A percentile compares a stretch with the other conserved stretches of the same genome.
phyloP scores from a whole-genome alignment of 495 filamentous ascomycete genomes.

The Polyplosphaeria fusca region DNA sequence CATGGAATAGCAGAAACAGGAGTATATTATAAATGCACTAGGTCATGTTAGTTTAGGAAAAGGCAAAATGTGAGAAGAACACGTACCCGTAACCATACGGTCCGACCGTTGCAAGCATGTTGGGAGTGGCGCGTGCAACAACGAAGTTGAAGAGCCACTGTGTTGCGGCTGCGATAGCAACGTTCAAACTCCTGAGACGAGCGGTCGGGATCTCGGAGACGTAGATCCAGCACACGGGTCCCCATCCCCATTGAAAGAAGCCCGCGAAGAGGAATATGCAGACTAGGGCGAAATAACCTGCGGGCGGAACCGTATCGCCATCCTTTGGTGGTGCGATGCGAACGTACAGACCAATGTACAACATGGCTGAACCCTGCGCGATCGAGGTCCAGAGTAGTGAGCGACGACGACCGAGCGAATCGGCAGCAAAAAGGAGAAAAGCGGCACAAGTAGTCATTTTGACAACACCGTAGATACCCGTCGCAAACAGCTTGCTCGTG shows the following conservation, averaged over 20 bases:
- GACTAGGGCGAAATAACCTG: conserved; percentile 38
- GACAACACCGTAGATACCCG: conserved; percentile 62
- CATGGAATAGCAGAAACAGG: conserved; percentile 37
- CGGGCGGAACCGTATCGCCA: conserved; percentile 36
- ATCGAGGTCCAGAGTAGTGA: conserved; percentile 72
- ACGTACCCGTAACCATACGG: conserved; percentile 36
- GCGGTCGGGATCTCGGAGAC: conserved; percentile 39
- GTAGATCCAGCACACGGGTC: conserved; percentile 42
- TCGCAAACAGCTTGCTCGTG: conserved; percentile 55
- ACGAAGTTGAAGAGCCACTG: conserved; percentile 46
- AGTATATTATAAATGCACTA: conserved; percentile 37
- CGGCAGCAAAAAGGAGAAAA: conserved; percentile 68
- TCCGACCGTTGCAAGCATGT: conserved; percentile 36
- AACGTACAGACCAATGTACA: conserved; percentile 78
- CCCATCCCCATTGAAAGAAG: conserved; percentile 41
- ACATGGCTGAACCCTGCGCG: conserved; percentile 67
- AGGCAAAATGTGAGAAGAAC: not conserved
- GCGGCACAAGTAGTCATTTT: conserved; percentile 55
- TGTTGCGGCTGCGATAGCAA: conserved; percentile 39
- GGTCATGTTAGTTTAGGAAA: not conserved
- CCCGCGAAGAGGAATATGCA: conserved; percentile 39
- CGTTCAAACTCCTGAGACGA: conserved; percentile 35
- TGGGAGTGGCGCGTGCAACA: conserved; percentile 37
- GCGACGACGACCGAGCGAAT: conserved; percentile 66
- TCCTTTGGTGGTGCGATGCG: conserved; percentile 62